Evolutionary conservation across 2,329 filamentous ascomycete genomes (phyloP).

Genomic region (Phyllosticta capitalensis): DNA sequence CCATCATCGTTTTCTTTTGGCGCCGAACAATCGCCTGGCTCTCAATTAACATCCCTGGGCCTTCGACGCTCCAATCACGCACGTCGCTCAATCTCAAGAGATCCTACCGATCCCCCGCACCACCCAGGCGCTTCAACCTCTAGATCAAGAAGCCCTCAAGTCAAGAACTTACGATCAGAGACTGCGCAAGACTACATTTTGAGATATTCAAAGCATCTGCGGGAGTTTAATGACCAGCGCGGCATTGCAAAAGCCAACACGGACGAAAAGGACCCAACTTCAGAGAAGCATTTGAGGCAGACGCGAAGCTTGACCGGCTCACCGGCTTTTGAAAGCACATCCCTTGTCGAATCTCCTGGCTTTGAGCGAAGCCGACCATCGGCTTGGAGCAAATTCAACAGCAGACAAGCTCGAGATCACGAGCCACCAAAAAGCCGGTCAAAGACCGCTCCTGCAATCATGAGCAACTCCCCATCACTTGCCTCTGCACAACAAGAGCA

Average conservation of each 20-base stretch:
- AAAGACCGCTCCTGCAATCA: neutral
- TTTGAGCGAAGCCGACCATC: neutral
- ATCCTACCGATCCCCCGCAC: neutral
- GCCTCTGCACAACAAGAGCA: neutral
- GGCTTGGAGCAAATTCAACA: neutral
- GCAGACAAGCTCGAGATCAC: neutral
- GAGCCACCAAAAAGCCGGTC: neutral
- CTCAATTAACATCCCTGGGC: neutral
- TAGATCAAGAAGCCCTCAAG: neutral
- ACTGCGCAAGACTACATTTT: neutral
- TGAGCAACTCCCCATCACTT: neutral
- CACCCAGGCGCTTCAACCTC: neutral
- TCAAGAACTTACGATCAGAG: neutral
- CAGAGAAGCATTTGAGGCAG: too few species aligned
- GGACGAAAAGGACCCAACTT: too few species aligned
- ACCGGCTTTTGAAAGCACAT: too few species aligned
- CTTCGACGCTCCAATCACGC: neutral
- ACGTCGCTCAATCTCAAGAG: neutral
- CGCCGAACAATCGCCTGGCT: neutral
- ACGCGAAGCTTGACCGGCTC: too few species aligned
- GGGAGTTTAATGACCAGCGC: too few species aligned
- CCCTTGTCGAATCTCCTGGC: too few species aligned
- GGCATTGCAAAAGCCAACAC: too few species aligned
- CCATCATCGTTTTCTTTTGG: neutral
- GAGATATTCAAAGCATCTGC: too few species aligned